Percentiles rank a stretch among this genome's conserved stretches.
Evolutionary conservation across 1,284 basidiomycete species (phyloP).

Genomic region (Golubevia pallescens): DNA sequence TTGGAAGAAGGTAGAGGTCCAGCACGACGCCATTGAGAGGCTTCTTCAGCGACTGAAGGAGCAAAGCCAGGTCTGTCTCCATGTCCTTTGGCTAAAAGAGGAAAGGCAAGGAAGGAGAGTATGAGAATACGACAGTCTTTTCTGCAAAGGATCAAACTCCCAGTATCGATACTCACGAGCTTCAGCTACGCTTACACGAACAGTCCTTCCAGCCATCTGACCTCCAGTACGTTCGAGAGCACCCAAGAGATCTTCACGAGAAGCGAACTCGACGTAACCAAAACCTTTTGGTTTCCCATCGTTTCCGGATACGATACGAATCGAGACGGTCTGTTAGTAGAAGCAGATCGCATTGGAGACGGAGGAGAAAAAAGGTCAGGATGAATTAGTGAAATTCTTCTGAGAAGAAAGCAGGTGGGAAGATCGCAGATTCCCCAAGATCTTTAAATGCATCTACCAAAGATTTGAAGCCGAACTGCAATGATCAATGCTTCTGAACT

Average conservation of each 20-base stretch:
- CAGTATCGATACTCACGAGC: constrained; percentile 19
- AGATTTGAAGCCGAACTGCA: no score
- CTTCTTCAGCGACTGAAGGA: constrained; percentile 67
- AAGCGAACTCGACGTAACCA: constrained; percentile 62
- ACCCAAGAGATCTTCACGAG: constrained; percentile 48
- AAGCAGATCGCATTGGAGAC: background rate
- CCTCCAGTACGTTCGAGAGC: constrained; percentile 44
- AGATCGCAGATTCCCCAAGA: no score
- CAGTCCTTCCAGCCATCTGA: constrained; percentile 41
- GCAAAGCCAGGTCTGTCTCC: constrained; percentile 52
- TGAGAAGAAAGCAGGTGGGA: background rate
- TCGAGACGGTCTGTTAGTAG: constrained; percentile 28
- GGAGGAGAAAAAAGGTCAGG: background rate
- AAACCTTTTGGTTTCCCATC: constrained; percentile 61
- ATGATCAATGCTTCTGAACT: no score
- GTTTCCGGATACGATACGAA: constrained; percentile 52
- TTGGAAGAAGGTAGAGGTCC: constrained; percentile 72
- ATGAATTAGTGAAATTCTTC: background rate
- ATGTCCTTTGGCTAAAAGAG: constrained; percentile 74
- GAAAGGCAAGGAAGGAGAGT: constrained; percentile 3
- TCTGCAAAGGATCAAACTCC: constrained; percentile 7
- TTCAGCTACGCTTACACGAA: constrained; percentile 59
- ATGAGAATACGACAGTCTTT: constrained; percentile 11
- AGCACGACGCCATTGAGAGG: constrained; percentile 80
- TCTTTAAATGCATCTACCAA: no score